phyloP scores from a whole-genome alignment of 1,284 basidiomycete species.

The Malassezia globosa region DNA sequence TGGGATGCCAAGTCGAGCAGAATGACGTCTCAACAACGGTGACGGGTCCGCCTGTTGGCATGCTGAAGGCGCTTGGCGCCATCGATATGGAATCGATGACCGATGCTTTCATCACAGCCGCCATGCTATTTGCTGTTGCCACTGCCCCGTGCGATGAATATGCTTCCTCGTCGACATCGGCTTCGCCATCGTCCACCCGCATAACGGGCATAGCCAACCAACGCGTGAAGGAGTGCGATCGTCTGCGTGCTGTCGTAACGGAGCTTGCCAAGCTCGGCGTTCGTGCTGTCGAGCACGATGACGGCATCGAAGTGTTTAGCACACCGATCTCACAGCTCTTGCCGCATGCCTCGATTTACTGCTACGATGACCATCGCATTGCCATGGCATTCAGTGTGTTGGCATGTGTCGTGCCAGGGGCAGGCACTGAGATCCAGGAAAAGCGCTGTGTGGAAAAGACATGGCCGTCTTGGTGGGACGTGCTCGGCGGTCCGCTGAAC shows the following conservation, averaged over 20 bases:
- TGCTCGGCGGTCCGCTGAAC: conserved; percentile 91
- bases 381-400: conserved; percentile 96
- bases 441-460: conserved; percentile 98
- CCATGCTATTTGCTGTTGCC: conserved; percentile 69
- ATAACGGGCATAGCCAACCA: conserved; percentile 97
- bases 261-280: conserved; percentile 92
- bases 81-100: conserved; percentile 99
- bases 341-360: conserved; percentile 66
- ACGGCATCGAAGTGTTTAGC: conserved; percentile 83
- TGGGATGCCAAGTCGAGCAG: conserved; percentile 87
- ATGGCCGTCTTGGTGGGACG: conserved; percentile 99
- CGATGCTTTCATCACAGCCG: conserved; percentile 93
- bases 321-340: conserved; percentile 54
- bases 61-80: conserved; percentile 68
- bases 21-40: conserved; percentile 84
- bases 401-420: conserved; percentile 57
- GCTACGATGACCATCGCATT: conserved; percentile 96
- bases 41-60: conserved; percentile 68
- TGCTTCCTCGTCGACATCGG: too few relatives aligned
- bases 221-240: conserved; percentile 94
- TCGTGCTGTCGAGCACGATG: conserved; percentile 77
- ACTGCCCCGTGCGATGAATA: too few relatives aligned
- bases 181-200: conserved; percentile 57
- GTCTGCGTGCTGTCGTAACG: conserved; percentile 91
- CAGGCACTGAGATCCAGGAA: conserved; percentile 73